Base-by-base conservation (phyloP, 192 early-diverging fungal genomes). In the Entrophospora sp. region DNA sequence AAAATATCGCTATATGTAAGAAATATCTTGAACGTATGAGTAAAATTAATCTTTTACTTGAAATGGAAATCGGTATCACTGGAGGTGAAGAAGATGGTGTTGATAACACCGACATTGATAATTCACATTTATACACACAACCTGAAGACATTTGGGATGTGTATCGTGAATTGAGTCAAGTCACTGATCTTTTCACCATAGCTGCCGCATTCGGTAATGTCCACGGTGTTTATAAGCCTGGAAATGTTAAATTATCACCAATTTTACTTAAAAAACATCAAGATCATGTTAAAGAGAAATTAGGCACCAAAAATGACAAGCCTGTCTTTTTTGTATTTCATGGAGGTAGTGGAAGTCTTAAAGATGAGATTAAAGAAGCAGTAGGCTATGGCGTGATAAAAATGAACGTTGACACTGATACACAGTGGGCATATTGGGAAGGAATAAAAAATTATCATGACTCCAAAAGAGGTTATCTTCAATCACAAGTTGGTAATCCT, bases 361-460 rank as follows among this genome's bases (percentile, higher is more conserved):
- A 82, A 64, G 61, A 84, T 12, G 91, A 94, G 71, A 94, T 94
- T 75, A 66, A 83, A 79, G 87, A 86, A 16, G 91, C 91, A 46
- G 89, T 94, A 37, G 35, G 52, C 48, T 69, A 84, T 76, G 91
- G 95, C 73, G 94, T 96, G 28, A 84, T 97, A 79, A 97, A 97
- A 90, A 97, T 97, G 95, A 97, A 97, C 84, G 91, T 97, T 75
- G 95, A 97, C 74, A 97, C 95, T 55, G 95, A 97, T 75, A 97
- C 95, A 38, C 95, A 97, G 81, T 97, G 88, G 89, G 92, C 93
- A 28, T 97, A 95, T 83, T 92, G 91, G 81, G 67, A 76, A 36
- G 92, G 95, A 69, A 83, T 97, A 69, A 84, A 83, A 65, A 80
- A 89, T 73, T 97, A 89, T 74, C 90, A 93, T 74, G 86, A 95